Conservation (phyloP, 371 early-diverging fungal genomes). For the Circinella umbellata region DNA sequence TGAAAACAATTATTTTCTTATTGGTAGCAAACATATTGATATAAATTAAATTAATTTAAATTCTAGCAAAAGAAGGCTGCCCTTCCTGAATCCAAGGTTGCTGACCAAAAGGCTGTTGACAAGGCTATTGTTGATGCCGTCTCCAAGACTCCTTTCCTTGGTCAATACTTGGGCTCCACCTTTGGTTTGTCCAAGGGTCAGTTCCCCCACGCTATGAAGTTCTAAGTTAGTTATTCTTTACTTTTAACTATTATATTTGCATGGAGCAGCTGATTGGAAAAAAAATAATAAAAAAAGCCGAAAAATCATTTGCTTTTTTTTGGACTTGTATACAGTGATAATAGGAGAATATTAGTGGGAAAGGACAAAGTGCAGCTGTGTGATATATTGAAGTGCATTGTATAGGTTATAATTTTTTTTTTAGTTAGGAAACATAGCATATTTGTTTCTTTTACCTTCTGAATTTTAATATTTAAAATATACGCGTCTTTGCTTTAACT, state of each 20-base stretch:
- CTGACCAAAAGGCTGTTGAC: conserved; percentile 88
- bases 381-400: too few species aligned
- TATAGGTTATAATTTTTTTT: too few species aligned
- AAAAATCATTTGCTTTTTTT: not conserved
- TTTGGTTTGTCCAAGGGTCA: conserved; percentile 95
- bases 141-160: conserved; percentile 83
- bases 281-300: conserved; percentile 1
- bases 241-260: not conserved
- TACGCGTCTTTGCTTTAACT: too few species aligned
- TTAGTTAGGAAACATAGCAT: too few species aligned
- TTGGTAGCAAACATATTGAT: not conserved
- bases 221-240: conserved; percentile 69
- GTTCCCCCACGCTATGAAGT: conserved; percentile 91
- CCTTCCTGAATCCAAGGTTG: conserved; percentile 65
- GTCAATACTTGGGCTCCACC: conserved; percentile 82
- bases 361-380: too few species aligned
- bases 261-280: conserved; percentile 7
- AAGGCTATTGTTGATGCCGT: conserved; percentile 77
- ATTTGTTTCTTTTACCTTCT: too few species aligned
- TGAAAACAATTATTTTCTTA: not conserved
- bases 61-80: conserved; percentile 52
- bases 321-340: not conserved
- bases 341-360: too few species aligned
- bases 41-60: not conserved
- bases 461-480: too few species aligned